Conservation (phyloP, 108 stramenopile genomes). For the Aurantiochytrium sp. region DNA sequence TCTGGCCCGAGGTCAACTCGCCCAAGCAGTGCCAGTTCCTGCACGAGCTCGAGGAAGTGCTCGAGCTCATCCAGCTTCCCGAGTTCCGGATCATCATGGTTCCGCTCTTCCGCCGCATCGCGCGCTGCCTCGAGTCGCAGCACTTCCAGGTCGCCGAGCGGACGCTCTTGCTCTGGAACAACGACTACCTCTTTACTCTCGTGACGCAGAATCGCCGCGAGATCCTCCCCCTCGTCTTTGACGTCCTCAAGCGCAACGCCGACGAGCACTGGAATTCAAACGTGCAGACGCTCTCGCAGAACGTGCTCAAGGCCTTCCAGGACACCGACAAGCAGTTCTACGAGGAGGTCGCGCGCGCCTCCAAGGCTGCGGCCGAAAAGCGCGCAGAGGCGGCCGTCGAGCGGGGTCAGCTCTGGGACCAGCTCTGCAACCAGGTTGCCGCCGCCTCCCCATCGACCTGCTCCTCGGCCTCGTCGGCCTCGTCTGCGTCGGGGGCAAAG, state of each 20-base stretch:
- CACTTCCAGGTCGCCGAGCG: conserved; percentile 48
- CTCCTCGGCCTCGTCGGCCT: background rate
- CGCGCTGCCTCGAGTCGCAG: conserved; percentile 20
- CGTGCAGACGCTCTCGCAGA: background rate
- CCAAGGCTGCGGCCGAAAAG: background rate
- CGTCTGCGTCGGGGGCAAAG: background rate
- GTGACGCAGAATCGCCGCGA: conserved; percentile 28
- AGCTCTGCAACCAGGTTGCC: background rate
- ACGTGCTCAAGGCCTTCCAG: conserved; percentile 31
- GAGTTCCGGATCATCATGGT: conserved; percentile 30
- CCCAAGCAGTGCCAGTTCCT: conserved; percentile 41
- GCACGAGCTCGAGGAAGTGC: conserved; percentile 48
- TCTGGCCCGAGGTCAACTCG: conserved; percentile 36
- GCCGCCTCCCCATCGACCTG: background rate
- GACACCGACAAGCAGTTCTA: conserved; percentile 34
- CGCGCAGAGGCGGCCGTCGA: background rate
- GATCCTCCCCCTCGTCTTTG: conserved; percentile 29
- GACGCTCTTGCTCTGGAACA: conserved; percentile 43
- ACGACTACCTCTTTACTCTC: conserved; percentile 27
- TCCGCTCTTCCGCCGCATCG: conserved; percentile 11
- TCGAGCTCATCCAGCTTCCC: conserved; percentile 38
- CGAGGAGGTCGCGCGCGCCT: background rate
- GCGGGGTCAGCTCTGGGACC: background rate
- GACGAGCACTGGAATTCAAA: conserved; percentile 42
- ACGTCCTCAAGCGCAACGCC: conserved; percentile 35